Conservation (phyloP, 2,329 filamentous ascomycete species). For the Beauveria sp. region DNA sequence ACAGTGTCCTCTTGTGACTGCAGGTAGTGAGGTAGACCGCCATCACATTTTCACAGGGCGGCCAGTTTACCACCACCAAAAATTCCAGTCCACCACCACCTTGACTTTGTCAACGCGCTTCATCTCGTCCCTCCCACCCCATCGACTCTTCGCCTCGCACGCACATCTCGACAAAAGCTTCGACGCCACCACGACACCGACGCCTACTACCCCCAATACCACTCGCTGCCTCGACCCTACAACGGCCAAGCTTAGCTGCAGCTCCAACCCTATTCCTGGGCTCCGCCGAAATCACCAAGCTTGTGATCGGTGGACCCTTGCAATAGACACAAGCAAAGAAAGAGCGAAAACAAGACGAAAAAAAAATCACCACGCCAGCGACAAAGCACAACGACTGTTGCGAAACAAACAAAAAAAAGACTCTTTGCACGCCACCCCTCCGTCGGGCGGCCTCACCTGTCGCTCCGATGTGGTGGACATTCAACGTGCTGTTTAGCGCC, state of each 20-base stretch:
- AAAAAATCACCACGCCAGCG: not conserved
- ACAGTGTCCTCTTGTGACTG: slow-evolving; percentile 4
- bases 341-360: not conserved
- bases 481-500: slow-evolving; percentile 70
- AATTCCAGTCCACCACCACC: not conserved
- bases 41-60: not conserved
- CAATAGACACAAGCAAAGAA: slow-evolving; percentile 5
- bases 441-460: slow-evolving; percentile 14
- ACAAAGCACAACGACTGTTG: not conserved
- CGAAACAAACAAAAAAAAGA: not conserved
- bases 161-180: not conserved
- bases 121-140: not conserved
- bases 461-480: slow-evolving; percentile 69
- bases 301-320: slow-evolving; percentile 10
- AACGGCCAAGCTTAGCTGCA: not conserved
- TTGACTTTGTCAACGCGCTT: not conserved
- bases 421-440: not conserved
- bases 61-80: not conserved
- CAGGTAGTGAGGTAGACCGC: not conserved
- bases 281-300: slow-evolving; percentile 3
- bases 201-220: not conserved
- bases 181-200: not conserved
- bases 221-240: not conserved
- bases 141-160: not conserved
- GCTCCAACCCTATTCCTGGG: not conserved